Evolutionary conservation across 805 yeast species (phyloP), one percentile per base, ranked within the genome.

Genomic region (Dipodascus albidus): DNA sequence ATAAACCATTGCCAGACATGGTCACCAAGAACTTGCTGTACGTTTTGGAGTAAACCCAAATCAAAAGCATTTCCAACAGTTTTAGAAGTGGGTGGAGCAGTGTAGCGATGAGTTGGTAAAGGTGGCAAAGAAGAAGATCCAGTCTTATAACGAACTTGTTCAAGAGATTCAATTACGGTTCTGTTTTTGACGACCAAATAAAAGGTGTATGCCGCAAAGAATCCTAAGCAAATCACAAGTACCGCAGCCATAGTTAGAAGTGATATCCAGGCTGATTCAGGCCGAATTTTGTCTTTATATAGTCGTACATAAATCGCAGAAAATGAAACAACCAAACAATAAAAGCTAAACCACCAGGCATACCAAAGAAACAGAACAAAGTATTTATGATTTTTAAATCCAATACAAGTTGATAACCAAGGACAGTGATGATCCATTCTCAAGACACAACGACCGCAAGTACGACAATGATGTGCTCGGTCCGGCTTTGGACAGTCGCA

Each of bases 361-460:
- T 82, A 82, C 3, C 74, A 48, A 52, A 89, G 66, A 63, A 85
- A 85, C 64, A 88, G 96, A 23, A 87, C 65, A 63, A 90, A 91
- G 64, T 73, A 79, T 68, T 88, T 85, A 58, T 86, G 89, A 67
- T 91, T 91, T 24, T 70, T 70, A 67, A 79, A 84, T 0, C 98
- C 98, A 54, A 91, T 78, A 66, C 97, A 90, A 3, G 80, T 74
- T 1, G 95, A 83, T 67, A 89, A 88, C 98, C 98, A 91, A 0
- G 97, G 97, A 77, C 67, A 95, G 70, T 68, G 78, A 77, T 55
- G 85, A 74, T 54, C 90, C 87, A 67, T 84, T 76, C 57, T 74
- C 66, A 72, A 58, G 19, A 72, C 64, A 52, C 76, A 72, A 20
- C 56, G 54, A 23, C 64, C 57, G 60, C 76, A 73, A 41, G 65